A percentile compares a stretch with the other conserved stretches of the same genome.
These are phyloP conservation scores for Aristolochia contorta DNA, from an alignment of 164 flowering plant genomes.

Conservation along the genomic window DNA sequence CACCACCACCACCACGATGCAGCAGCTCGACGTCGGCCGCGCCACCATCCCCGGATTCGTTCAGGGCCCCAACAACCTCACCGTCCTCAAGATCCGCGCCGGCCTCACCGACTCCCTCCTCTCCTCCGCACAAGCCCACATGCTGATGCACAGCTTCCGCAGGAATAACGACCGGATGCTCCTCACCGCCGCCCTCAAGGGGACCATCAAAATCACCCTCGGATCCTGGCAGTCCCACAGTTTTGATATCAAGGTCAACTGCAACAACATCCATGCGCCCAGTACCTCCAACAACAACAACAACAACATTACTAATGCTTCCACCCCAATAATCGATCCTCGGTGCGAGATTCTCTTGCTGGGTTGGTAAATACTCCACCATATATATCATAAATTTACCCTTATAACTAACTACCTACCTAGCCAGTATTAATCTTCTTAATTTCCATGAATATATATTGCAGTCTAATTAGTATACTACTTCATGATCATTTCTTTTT, in stretches of 20 bases:
- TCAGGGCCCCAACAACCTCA: constrained; percentile 1
- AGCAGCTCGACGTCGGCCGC: neutral
- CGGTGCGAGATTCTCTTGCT: neutral
- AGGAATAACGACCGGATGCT: neutral
- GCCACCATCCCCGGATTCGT: neutral
- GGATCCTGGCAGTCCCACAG: neutral
- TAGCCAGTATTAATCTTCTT: too few species aligned
- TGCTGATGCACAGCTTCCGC: neutral
- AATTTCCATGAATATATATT: too few species aligned
- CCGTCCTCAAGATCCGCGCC: neutral
- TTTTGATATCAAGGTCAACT: neutral
- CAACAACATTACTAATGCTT: too few species aligned
- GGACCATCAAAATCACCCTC: neutral
- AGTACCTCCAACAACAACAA: neutral
- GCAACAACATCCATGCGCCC: neutral
- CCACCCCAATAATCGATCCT: neutral
- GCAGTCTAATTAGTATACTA: too few species aligned
- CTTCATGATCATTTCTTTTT: too few species aligned
- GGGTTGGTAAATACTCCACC: constrained; percentile 1
- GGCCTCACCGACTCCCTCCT: neutral
- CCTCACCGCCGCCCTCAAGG: neutral
- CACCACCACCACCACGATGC: too few species aligned
- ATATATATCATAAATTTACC: too few species aligned
- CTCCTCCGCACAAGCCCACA: neutral
- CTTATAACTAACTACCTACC: too few species aligned